Conservation (phyloP, 352 stramenopile species). For the Phytophthora gonapodyides region DNA sequence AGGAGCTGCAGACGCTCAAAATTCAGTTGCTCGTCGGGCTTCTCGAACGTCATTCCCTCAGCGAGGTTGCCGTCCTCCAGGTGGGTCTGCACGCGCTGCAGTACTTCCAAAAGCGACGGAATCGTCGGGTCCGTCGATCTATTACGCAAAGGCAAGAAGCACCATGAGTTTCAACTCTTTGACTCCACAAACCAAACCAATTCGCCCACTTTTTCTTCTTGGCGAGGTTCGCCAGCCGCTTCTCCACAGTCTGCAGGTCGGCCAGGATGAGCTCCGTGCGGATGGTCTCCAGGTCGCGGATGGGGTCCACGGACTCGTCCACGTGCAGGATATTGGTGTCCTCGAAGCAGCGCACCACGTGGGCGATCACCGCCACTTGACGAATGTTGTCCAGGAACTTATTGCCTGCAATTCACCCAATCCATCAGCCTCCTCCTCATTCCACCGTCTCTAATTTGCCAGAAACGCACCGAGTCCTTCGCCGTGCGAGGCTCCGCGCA, state of each 20-base stretch:
- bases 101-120: constrained; percentile 54
- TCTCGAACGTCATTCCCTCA: constrained; percentile 58
- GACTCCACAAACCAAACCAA: not conserved
- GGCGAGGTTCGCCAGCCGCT: constrained; percentile 56
- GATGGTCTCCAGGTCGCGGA: constrained; percentile 98
- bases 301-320: constrained; percentile 94
- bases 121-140: constrained; percentile 65
- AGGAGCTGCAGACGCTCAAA: constrained; percentile 84
- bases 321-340: constrained; percentile 98
- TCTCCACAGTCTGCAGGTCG: constrained; percentile 81
- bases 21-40: constrained; percentile 86
- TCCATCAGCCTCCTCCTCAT: constrained; percentile 5
- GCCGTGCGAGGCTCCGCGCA: constrained; percentile 79
- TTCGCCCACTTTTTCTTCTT: constrained; percentile 79
- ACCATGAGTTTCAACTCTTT: constrained; percentile 8
- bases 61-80: constrained; percentile 88
- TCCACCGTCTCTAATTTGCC: not conserved
- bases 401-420: constrained; percentile 49
- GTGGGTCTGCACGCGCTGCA: constrained; percentile 62
- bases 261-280: constrained; percentile 97
- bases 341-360: constrained; percentile 98
- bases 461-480: constrained; percentile 63
- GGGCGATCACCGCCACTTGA: constrained; percentile 79
- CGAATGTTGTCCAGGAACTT: constrained; percentile 90
- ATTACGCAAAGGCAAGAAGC: constrained; percentile 6